Percentiles rank a stretch among this genome's conserved stretches.
phyloP scores from a whole-genome alignment of 1,139 yeast species.

The Yamadazyma mexicana region DNA sequence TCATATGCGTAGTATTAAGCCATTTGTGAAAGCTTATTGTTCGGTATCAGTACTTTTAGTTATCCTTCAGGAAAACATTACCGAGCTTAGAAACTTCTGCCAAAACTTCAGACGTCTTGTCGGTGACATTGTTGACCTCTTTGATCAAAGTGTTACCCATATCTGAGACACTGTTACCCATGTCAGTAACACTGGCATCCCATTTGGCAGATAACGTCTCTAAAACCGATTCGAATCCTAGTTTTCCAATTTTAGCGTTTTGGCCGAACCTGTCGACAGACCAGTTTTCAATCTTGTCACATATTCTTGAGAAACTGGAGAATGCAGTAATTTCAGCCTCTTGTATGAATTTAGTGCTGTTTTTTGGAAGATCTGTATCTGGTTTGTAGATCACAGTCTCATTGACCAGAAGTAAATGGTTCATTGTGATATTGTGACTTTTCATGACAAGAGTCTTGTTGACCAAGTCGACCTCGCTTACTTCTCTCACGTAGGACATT shows the following conservation, averaged over 20 bases:
- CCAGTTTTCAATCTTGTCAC: slow-evolving; percentile 91
- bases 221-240: slow-evolving; percentile 82
- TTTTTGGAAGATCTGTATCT: slow-evolving; percentile 48
- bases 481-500: slow-evolving; percentile 81
- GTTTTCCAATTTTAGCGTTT: slow-evolving; percentile 78
- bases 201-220: slow-evolving; percentile 51
- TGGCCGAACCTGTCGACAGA: slow-evolving; percentile 84
- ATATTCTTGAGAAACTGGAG: slow-evolving; percentile 64
- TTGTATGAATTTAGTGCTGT: slow-evolving; percentile 68
- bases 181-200: slow-evolving; percentile 45
- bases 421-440: slow-evolving; percentile 86
- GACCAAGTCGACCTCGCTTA: slow-evolving; percentile 76
- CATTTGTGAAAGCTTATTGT: neutral
- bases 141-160: slow-evolving; percentile 26
- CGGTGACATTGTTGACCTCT: slow-evolving; percentile 27
- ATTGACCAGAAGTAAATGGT: slow-evolving; percentile 70
- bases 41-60: neutral
- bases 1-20: neutral
- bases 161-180: slow-evolving; percentile 36
- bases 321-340: slow-evolving; percentile 88
- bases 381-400: slow-evolving; percentile 85
- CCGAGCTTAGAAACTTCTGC: slow-evolving; percentile 42
- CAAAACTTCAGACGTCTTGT: slow-evolving; percentile 36
- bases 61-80: slow-evolving; percentile 18
- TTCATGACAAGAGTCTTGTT: slow-evolving; percentile 70